phyloP scores from a whole-genome alignment of 176 grass and related monocot genomes.

The Eleusine coracana region DNA sequence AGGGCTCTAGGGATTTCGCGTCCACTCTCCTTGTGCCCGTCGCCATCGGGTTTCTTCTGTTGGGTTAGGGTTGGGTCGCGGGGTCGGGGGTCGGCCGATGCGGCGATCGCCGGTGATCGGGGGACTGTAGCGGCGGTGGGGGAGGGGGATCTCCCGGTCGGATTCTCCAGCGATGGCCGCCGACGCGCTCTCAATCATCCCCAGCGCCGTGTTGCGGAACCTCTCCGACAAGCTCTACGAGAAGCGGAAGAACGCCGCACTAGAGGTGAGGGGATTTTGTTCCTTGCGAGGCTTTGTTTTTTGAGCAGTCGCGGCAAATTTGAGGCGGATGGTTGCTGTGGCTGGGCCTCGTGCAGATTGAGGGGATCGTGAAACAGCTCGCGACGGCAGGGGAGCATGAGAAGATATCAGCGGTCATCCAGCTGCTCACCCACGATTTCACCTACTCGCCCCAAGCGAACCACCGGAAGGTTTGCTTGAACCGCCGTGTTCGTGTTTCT shows the following conservation, averaged over 20 bases:
- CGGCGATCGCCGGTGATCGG: conserved; percentile 60
- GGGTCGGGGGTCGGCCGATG: conserved; percentile 45
- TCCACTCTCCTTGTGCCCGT: background rate
- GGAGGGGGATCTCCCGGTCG: conserved; percentile 37
- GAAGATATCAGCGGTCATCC: conserved; percentile 81
- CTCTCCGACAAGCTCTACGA: conserved; percentile 98
- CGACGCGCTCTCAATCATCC: conserved; percentile 79
- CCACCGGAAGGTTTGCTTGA: conserved; percentile 84
- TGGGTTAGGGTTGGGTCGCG: conserved; percentile 44
- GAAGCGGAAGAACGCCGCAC: conserved; percentile 98
- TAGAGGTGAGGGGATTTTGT: conserved; percentile 70
- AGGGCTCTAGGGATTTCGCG: conserved; percentile 34
- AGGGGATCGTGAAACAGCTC: conserved; percentile 89
- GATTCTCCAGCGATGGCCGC: conserved; percentile 49
- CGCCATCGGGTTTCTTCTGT: background rate
- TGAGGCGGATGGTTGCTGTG: conserved; percentile 10
- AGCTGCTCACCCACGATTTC: conserved; percentile 65
- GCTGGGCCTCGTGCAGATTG: conserved; percentile 55
- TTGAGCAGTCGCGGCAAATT: conserved; percentile 9
- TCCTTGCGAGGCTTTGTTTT: background rate
- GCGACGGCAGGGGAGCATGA: conserved; percentile 78
- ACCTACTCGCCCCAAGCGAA: conserved; percentile 75
- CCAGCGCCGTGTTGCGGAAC: conserved; percentile 84
- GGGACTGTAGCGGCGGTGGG: conserved; percentile 31
- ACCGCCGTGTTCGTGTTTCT: background rate